A percentile compares a stretch with the other conserved stretches of the same genome.
These are phyloP conservation scores for Pichia occidentalis DNA, from an alignment of 805 yeast species.

Conservation along the genomic window DNA sequence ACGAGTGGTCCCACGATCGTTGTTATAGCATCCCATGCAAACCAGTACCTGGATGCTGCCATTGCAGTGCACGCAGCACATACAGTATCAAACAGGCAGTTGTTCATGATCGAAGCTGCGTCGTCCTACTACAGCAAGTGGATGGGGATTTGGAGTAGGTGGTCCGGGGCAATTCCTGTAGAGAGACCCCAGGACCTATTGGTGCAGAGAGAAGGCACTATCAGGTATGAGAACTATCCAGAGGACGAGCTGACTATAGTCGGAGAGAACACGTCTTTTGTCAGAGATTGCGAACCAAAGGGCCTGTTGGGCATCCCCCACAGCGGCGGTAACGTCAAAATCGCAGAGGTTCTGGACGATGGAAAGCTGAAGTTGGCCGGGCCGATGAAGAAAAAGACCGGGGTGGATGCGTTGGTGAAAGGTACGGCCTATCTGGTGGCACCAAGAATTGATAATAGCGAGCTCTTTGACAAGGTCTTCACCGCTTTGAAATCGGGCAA, in stretches of 20 bases:
- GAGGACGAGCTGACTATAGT: conserved; percentile 48
- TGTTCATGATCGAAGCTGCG: conserved; percentile 82
- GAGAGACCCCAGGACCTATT: conserved; percentile 85
- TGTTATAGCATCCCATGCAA: conserved; percentile 98
- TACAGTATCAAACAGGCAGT: conserved; percentile 56
- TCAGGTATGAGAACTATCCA: conserved; percentile 37
- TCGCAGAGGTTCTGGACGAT: conserved; percentile 63
- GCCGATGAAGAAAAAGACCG: conserved; percentile 55
- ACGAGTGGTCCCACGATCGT: conserved; percentile 78
- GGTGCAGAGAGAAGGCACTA: conserved; percentile 55
- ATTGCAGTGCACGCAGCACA: conserved; percentile 70
- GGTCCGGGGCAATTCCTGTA: conserved; percentile 83
- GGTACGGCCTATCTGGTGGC: conserved; percentile 66
- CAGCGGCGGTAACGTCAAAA: conserved; percentile 67
- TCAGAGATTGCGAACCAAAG: conserved; percentile 51
- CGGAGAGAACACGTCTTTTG: conserved; percentile 66
- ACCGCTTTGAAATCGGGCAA: conserved; percentile 64
- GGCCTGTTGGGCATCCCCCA: conserved; percentile 77
- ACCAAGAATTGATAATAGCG: conserved; percentile 73
- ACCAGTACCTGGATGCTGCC: conserved; percentile 67
- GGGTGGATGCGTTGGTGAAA: conserved; percentile 37
- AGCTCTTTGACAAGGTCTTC: conserved; percentile 76
- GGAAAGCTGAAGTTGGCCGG: conserved; percentile 59
- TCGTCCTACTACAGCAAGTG: conserved; percentile 59
- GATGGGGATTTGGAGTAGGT: conserved; percentile 68